These are phyloP conservation scores for Pezicula radicicola DNA, from an alignment of 2,329 filamentous ascomycete species.

Conservation along the genomic window DNA sequence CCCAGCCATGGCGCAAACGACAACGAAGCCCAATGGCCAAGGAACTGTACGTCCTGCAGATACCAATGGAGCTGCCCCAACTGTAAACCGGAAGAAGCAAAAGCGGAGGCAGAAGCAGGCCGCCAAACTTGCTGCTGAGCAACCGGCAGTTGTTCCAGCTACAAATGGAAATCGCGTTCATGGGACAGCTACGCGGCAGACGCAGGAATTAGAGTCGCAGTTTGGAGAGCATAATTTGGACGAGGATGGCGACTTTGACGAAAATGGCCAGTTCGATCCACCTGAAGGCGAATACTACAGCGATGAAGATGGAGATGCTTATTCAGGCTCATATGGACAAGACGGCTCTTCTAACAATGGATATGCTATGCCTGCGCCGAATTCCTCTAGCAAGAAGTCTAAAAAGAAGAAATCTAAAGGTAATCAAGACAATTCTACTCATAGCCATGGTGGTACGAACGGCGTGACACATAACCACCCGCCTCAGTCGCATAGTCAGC, in stretches of 20 bases:
- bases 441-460: constrained; percentile 15
- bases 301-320: constrained; percentile 44
- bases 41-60: constrained; percentile 21
- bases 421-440: constrained; percentile 4
- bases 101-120: constrained; percentile 79
- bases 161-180: constrained; percentile 16
- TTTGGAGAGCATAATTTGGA: constrained; percentile 24
- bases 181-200: constrained; percentile 15
- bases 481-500: constrained; percentile 7
- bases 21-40: constrained; percentile 27
- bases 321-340: constrained; percentile 29
- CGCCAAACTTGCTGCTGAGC: constrained; percentile 28
- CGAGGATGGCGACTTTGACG: constrained; percentile 21
- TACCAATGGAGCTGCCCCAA: constrained; percentile 34
- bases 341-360: constrained; percentile 28
- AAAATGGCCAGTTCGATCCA: constrained; percentile 34
- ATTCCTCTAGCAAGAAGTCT: constrained; percentile 28
- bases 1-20: constrained; percentile 34
- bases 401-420: constrained; percentile 35
- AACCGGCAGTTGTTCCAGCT: constrained; percentile 11
- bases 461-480: constrained; percentile 24
- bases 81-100: constrained; percentile 90
- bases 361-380: constrained; percentile 21
- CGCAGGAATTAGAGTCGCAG: constrained; percentile 24
- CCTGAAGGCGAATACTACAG: constrained; percentile 55